Conservation (phyloP, 139 green algal genomes). For the Protoeuglena noctilucae region DNA sequence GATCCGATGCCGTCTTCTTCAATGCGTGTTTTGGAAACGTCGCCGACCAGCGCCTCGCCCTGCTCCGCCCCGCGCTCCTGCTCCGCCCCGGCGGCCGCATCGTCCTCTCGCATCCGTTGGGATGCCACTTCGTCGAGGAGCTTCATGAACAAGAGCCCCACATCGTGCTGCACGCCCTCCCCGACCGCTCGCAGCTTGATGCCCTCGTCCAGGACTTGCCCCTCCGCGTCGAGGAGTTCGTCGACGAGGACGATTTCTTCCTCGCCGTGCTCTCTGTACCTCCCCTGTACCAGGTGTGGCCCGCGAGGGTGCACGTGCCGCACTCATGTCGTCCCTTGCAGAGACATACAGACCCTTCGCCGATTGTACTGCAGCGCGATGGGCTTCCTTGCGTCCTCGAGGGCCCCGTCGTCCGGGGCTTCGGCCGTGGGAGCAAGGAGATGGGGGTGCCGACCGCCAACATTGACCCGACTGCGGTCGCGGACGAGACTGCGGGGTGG, state of each 20-base stretch:
- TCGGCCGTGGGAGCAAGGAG: conserved; percentile 2
- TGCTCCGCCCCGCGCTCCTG: neutral
- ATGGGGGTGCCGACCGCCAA: conserved; percentile 3
- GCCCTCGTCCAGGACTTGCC: neutral
- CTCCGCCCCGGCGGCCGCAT: conserved; percentile 1
- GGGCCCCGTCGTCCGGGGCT: conserved; percentile 1
- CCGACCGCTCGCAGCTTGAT: neutral
- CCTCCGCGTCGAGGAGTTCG: neutral
- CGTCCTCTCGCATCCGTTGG: conserved; percentile 6
- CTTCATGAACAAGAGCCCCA: neutral
- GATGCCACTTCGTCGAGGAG: conserved; percentile 1
- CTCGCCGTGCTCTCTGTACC: neutral
- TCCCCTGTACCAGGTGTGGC: too few relatives aligned
- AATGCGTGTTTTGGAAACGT: conserved; percentile 15
- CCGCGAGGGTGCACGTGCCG: too few relatives aligned
- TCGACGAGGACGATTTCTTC: neutral
- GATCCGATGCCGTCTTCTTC: conserved; percentile 12
- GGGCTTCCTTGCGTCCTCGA: too few relatives aligned
- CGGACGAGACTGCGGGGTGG: neutral
- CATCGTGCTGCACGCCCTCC: neutral
- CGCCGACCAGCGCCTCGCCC: conserved; percentile 4
- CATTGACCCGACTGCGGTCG: neutral
- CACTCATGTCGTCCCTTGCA: too few relatives aligned
- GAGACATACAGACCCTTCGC: too few relatives aligned
- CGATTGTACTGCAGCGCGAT: too few relatives aligned